Percentiles rank a stretch among this genome's conserved stretches.
phyloP scores from a whole-genome alignment of 2,329 filamentous ascomycete species.

The Lachnellula arida region DNA sequence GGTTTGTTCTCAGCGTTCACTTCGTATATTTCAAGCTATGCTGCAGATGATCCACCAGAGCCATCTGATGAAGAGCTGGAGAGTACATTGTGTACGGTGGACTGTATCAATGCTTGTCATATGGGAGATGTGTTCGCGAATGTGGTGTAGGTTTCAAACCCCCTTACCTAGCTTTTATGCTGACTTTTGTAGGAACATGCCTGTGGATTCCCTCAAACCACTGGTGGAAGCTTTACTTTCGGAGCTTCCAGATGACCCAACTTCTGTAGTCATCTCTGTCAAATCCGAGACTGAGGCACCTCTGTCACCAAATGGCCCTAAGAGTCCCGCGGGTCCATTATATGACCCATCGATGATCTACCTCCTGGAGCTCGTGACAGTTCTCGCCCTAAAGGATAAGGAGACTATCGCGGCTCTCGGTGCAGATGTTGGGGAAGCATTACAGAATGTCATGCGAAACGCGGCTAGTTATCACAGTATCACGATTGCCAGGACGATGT shows the following conservation, averaged over 20 bases:
- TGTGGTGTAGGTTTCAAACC: slow-evolving; percentile 57
- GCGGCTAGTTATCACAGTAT: slow-evolving; percentile 74
- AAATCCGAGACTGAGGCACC: slow-evolving; percentile 75
- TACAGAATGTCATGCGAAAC: slow-evolving; percentile 80
- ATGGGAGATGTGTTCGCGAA: slow-evolving; percentile 80
- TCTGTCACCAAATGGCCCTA: slow-evolving; percentile 56
- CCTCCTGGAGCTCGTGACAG: slow-evolving; percentile 84
- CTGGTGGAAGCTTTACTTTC: slow-evolving; percentile 71
- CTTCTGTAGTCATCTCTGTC: slow-evolving; percentile 77
- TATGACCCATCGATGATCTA: slow-evolving; percentile 89
- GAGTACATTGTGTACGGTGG: slow-evolving; percentile 88
- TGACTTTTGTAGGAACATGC: slow-evolving; percentile 49
- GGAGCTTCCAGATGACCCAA: slow-evolving; percentile 81
- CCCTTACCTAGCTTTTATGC: neutral
- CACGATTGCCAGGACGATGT: slow-evolving; percentile 77
- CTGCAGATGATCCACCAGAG: slow-evolving; percentile 94
- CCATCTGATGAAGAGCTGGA: slow-evolving; percentile 96
- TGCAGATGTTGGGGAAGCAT: slow-evolving; percentile 70
- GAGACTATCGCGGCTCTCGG: slow-evolving; percentile 69
- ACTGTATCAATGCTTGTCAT: slow-evolving; percentile 87
- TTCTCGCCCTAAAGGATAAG: slow-evolving; percentile 71
- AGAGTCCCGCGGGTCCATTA: slow-evolving; percentile 49
- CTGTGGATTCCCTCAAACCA: slow-evolving; percentile 51
- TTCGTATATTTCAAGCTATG: slow-evolving; percentile 97
- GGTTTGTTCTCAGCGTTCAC: slow-evolving; percentile 93